Evolutionary conservation across 345 rosid genomes (phyloP).

Genomic region (Orychophragmus violaceus): DNA sequence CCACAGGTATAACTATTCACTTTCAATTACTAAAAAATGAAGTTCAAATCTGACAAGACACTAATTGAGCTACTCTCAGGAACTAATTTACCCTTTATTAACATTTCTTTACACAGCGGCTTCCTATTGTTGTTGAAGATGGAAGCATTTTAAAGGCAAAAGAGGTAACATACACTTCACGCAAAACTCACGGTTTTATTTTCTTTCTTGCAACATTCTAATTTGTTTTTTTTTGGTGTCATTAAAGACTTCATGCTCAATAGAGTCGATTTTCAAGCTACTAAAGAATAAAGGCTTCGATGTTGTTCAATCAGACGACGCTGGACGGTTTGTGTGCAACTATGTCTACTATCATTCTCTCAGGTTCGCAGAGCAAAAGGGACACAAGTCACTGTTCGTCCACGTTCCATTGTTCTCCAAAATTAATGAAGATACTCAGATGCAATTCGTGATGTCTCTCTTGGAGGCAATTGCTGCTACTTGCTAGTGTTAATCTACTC

Average conservation of each 20-base stretch:
- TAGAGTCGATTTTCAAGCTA: conserved; percentile 34
- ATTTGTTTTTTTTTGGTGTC: conserved; percentile 6
- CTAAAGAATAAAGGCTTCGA: conserved; percentile 48
- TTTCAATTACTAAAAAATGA: not conserved
- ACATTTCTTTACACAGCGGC: conserved; percentile 34
- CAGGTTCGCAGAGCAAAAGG: conserved; percentile 56
- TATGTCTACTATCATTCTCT: conserved; percentile 75
- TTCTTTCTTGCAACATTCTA: not conserved
- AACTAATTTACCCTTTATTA: not conserved
- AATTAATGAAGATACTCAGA: conserved; percentile 61
- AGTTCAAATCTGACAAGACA: not conserved
- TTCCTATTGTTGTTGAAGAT: conserved; percentile 48
- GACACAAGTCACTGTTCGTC: conserved; percentile 64
- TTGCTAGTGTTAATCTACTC: conserved; percentile 31
- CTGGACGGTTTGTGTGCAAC: conserved; percentile 75
- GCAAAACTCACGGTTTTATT: not conserved
- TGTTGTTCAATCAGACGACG: conserved; percentile 50
- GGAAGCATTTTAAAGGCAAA: conserved; percentile 44
- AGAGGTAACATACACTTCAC: conserved; percentile 40
- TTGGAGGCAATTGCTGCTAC: conserved; percentile 62
- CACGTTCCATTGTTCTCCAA: conserved; percentile 68
- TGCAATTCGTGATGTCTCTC: conserved; percentile 56
- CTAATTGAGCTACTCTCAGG: not conserved
- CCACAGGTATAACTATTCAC: conserved; percentile 45
- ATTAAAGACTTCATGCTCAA: conserved; percentile 49